Conservation (phyloP, 1,284 basidiomycete species). For the Cystobasidiaceae sp. region DNA sequence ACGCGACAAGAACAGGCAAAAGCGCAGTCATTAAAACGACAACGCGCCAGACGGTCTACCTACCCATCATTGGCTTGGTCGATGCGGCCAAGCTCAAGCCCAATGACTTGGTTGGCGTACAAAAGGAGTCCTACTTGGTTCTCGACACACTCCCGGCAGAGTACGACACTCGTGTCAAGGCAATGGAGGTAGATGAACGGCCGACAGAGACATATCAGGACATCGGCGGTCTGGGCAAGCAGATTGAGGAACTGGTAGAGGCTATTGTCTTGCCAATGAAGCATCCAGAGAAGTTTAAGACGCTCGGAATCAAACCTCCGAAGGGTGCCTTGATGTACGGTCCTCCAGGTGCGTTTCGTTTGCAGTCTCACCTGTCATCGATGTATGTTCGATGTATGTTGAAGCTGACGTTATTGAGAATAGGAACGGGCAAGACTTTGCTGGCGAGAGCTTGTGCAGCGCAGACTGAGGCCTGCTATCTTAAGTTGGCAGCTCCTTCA, state of each 20-base stretch:
- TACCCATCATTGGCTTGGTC: conserved; percentile 95
- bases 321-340: conserved; percentile 77
- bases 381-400: neutral
- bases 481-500: conserved; percentile 71
- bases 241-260: conserved; percentile 74
- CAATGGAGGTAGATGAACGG: conserved; percentile 87
- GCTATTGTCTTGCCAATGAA: conserved; percentile 76
- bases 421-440: conserved; percentile 71
- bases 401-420: too few relatives aligned
- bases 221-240: conserved; percentile 73
- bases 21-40: conserved; percentile 99
- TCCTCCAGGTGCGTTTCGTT: conserved; percentile 56
- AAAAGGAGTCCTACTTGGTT: conserved; percentile 98
- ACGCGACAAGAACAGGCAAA: conserved; percentile 91
- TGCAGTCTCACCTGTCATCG: neutral
- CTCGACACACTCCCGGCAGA: conserved; percentile 78
- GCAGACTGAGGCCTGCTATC: conserved; percentile 73
- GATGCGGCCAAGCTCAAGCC: conserved; percentile 83
- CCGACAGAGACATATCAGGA: conserved; percentile 74
- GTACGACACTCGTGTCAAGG: conserved; percentile 72
- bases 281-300: conserved; percentile 74
- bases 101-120: conserved; percentile 93
- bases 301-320: conserved; percentile 69
- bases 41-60: conserved; percentile 90
- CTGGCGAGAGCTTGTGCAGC: conserved; percentile 71